These are phyloP conservation scores for Arabis alpina DNA, from an alignment of 345 rosid genomes.

Conservation along the genomic window DNA sequence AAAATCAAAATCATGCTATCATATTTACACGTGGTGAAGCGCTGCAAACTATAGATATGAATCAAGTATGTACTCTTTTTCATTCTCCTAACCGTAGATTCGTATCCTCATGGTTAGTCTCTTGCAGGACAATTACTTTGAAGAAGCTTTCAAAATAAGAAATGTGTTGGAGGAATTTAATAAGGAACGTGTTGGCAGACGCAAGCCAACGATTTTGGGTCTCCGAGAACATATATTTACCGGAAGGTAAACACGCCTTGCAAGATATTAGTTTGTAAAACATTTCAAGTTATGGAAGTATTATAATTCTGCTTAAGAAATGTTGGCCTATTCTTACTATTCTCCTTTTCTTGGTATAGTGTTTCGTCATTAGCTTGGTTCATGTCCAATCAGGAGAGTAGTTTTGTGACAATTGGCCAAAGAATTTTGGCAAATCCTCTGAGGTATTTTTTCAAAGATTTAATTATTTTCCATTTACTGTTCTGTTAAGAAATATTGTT, in stretches of 20 bases:
- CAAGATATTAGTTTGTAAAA: conserved; percentile 22
- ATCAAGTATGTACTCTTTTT: conserved; percentile 60
- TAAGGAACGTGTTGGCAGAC: conserved; percentile 50
- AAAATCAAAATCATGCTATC: conserved; percentile 98
- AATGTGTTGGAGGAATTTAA: conserved; percentile 84
- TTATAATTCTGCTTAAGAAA: neutral
- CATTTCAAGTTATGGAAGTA: neutral
- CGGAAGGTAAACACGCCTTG: conserved; percentile 72
- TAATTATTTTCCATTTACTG: neutral
- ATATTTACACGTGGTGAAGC: conserved; percentile 99
- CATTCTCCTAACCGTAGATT: conserved; percentile 29
- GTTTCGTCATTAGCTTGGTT: conserved; percentile 99
- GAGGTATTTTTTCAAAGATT: conserved; percentile 51
- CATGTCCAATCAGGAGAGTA: conserved; percentile 99
- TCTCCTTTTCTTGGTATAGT: conserved; percentile 53
- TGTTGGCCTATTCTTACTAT: conserved; percentile 27
- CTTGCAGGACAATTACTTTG: conserved; percentile 93
- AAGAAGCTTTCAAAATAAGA: conserved; percentile 98
- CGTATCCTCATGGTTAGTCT: conserved; percentile 35
- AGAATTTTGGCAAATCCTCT: conserved; percentile 94
- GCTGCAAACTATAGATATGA: conserved; percentile 97
- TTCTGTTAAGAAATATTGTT: neutral
- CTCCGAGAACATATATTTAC: conserved; percentile 97
- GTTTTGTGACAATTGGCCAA: conserved; percentile 96
- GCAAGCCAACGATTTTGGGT: conserved; percentile 86